Percentiles rank a stretch among this genome's conserved stretches.
phyloP scores from a whole-genome alignment of 2,329 filamentous ascomycete species.

The Pestalotiopsis fici region DNA sequence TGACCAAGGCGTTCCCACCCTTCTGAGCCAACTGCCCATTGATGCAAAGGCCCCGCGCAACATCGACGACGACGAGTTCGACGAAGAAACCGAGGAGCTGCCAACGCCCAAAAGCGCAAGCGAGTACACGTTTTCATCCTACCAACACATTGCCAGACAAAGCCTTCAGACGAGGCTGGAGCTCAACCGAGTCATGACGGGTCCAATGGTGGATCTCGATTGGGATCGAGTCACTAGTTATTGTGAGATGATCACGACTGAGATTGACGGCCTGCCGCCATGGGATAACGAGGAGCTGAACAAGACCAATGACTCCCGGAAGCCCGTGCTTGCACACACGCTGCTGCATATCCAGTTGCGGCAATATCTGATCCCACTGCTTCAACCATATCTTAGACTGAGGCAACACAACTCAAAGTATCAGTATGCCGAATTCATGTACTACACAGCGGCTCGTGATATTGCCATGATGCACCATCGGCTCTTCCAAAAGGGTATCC shows the following conservation, averaged over 20 bases:
- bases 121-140: conserved; percentile 61
- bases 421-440: conserved; percentile 63
- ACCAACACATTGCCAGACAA: conserved; percentile 58
- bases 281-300: conserved; percentile 43
- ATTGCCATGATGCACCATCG: conserved; percentile 64
- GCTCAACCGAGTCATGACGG: conserved; percentile 57
- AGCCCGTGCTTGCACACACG: conserved; percentile 60
- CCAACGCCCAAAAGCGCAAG: conserved; percentile 51
- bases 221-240: conserved; percentile 64
- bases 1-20: conserved; percentile 59
- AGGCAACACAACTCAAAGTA: conserved; percentile 62
- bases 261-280: conserved; percentile 60
- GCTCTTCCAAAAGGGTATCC: conserved; percentile 58
- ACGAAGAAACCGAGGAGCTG: conserved; percentile 51
- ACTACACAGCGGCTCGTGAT: conserved; percentile 63
- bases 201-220: conserved; percentile 54
- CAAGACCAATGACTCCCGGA: conserved; percentile 43
- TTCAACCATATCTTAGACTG: conserved; percentile 61
- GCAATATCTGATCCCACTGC: conserved; percentile 63
- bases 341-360: conserved; percentile 61
- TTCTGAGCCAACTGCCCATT: conserved; percentile 57
- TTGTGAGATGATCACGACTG: conserved; percentile 61
- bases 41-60: conserved; percentile 50
- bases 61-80: conserved; percentile 59
- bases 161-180: conserved; percentile 58